Evolutionary conservation across 176 grass and related monocot genomes (phyloP).

Genomic region (Tillandsia fasciculata): DNA sequence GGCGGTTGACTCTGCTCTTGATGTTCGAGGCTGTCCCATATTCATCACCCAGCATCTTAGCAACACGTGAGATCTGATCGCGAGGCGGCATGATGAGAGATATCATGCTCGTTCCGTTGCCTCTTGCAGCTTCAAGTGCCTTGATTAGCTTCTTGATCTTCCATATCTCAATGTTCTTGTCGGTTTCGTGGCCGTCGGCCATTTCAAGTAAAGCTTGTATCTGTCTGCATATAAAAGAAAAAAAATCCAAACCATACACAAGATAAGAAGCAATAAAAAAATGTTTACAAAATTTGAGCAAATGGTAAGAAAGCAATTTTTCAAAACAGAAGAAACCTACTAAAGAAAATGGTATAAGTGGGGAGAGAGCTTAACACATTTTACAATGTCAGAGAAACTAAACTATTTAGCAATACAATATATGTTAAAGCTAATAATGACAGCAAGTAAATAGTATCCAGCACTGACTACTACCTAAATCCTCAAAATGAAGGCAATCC

Average conservation of each 20-base stretch:
- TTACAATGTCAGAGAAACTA: not conserved
- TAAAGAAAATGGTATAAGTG: not conserved
- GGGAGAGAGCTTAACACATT: not conserved
- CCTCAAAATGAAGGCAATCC: too few species aligned
- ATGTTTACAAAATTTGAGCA: too few species aligned
- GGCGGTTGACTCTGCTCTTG: slow-evolving; percentile 29
- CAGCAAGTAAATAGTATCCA: not conserved
- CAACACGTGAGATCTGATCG: slow-evolving; percentile 31
- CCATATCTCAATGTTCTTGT: slow-evolving; percentile 38
- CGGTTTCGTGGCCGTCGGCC: slow-evolving; percentile 23
- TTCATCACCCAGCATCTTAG: slow-evolving; percentile 41
- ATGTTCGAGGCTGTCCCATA: slow-evolving; percentile 41
- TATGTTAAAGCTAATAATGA: not conserved
- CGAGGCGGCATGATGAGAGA: slow-evolving; percentile 34
- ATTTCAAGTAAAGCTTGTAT: slow-evolving; percentile 23
- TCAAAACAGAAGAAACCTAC: not conserved
- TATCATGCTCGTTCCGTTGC: slow-evolving; percentile 43
- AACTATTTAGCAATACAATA: not conserved
- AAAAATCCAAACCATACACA: not conserved
- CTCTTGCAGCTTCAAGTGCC: slow-evolving; percentile 27
- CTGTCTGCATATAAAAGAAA: not conserved
- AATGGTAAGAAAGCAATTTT: not conserved
- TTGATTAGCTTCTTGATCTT: slow-evolving; percentile 35
- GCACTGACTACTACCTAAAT: not conserved
- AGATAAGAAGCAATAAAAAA: too few species aligned